Conservation (phyloP, 768 basidiomycete species). For the Suillus plorans region DNA sequence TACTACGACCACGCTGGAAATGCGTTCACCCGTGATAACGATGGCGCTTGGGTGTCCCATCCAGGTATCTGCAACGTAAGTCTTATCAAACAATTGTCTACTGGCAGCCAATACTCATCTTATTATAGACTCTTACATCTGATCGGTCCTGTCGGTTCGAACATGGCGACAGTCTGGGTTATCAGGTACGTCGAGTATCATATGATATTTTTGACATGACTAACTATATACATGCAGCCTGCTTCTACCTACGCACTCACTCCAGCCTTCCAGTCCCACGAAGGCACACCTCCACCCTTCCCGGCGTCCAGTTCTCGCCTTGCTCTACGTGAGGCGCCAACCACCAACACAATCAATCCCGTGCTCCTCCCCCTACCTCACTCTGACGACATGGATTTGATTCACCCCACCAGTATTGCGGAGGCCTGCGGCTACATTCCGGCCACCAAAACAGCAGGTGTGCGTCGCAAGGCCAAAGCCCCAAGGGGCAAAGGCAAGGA, state of each 20-base stretch:
- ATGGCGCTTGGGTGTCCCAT: background rate
- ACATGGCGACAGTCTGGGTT: too few species aligned
- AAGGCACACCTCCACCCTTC: too few species aligned
- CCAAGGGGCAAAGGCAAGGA: slow-evolving; percentile 2
- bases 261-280: background rate
- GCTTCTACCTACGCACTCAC: background rate
- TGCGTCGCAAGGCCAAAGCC: background rate
- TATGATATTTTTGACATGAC: too few species aligned
- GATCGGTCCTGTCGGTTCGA: too few species aligned
- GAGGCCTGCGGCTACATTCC: background rate
- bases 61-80: background rate
- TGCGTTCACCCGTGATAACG: background rate
- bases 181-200: too few species aligned
- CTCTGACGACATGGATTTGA: background rate
- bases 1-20: background rate
- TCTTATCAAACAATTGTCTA: background rate
- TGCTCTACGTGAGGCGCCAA: too few species aligned
- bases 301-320: too few species aligned
- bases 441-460: background rate
- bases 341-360: background rate
- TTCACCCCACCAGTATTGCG: background rate
- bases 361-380: background rate
- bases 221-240: too few species aligned
- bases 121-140: background rate
- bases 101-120: background rate